A percentile compares a stretch with the other conserved stretches of the same genome.
These are phyloP conservation scores for Ochromonas danica DNA, from an alignment of 108 stramenopile species.

Conservation along the genomic window DNA sequence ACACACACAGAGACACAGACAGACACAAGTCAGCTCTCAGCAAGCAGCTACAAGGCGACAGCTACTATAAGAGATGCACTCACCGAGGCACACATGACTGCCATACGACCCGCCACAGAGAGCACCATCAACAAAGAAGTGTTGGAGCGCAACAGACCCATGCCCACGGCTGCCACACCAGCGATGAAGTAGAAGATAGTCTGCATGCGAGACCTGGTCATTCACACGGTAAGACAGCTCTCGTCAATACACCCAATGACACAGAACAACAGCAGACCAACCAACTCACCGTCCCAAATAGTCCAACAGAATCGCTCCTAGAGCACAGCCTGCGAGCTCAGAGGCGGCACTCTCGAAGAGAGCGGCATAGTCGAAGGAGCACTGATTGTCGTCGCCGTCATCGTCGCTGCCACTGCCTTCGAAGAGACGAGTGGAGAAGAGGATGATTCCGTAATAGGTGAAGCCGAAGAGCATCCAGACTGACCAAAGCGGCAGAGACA, in stretches of 20 bases:
- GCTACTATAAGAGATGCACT: too few species aligned
- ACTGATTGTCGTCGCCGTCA: not conserved
- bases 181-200: not conserved
- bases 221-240: too few species aligned
- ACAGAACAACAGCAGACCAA: too few species aligned
- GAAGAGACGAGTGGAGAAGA: not conserved
- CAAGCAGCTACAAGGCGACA: too few species aligned
- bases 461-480: slow-evolving; percentile 28
- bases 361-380: slow-evolving; percentile 6
- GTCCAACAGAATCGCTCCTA: slow-evolving; percentile 7
- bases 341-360: slow-evolving; percentile 19
- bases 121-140: slow-evolving; percentile 3
- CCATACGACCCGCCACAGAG: slow-evolving; percentile 1
- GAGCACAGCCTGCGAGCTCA: not conserved
- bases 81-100: slow-evolving; percentile 21
- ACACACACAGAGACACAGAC: too few species aligned
- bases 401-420: slow-evolving; percentile 2
- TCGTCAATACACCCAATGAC: too few species aligned
- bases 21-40: too few species aligned
- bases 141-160: not conserved
- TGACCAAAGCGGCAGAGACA: slow-evolving; percentile 12
- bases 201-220: not conserved
- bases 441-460: slow-evolving; percentile 26
- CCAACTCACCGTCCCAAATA: too few species aligned
- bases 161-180: not conserved